phyloP scores from a whole-genome alignment of 2,329 filamentous ascomycete species.

The Basipetospora chlamydospora region DNA sequence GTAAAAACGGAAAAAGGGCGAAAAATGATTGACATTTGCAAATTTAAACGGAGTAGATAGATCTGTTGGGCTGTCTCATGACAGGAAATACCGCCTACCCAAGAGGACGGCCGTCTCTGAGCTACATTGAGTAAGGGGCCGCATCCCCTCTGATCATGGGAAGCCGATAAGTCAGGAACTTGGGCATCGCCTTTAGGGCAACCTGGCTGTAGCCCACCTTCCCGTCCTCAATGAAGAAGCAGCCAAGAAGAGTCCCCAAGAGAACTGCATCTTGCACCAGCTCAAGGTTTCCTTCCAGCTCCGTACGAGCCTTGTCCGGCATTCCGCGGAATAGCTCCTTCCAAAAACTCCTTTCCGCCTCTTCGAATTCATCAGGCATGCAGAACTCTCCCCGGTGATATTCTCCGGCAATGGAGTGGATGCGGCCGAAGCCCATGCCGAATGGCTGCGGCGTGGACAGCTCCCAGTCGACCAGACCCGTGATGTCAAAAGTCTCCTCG shows the following conservation, averaged over 20 bases:
- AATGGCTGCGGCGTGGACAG: constrained; percentile 3
- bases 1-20: no score
- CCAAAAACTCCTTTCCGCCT: constrained; percentile 14
- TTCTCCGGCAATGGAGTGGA: constrained; percentile 13
- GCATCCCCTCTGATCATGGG: not conserved
- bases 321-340: constrained; percentile 13
- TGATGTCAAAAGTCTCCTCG: constrained; percentile 10
- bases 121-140: not conserved
- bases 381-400: constrained; percentile 13
- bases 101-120: no score
- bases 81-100: no score
- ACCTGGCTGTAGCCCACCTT: constrained; percentile 11
- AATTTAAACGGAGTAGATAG: no score
- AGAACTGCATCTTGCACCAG: constrained; percentile 17
- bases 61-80: no score
- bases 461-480: constrained; percentile 11
- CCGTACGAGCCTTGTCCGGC: constrained; percentile 11
- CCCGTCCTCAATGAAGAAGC: constrained; percentile 14
- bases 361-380: constrained; percentile 14
- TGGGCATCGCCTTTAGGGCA: constrained; percentile 13
- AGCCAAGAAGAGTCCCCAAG: constrained; percentile 14
- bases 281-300: constrained; percentile 17
- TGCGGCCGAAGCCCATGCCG: constrained; percentile 10
- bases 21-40: no score
- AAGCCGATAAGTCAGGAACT: constrained; percentile 15